Percentiles rank a stretch among this genome's conserved stretches.
phyloP scores from a whole-genome alignment of 257 asterid genomes.

The Solanum infundibuliforme region DNA sequence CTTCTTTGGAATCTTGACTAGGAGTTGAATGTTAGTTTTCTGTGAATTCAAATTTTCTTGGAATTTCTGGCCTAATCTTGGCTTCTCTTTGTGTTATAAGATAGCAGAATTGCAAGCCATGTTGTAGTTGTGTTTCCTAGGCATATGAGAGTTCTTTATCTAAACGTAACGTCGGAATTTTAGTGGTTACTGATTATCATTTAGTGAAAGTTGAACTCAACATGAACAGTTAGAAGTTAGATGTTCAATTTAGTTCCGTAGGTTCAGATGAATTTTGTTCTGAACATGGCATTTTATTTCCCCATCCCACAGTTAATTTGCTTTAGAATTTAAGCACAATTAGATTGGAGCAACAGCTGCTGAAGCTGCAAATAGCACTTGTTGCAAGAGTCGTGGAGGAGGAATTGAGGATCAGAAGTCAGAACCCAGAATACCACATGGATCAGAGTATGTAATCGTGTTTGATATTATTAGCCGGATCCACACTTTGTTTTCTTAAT shows the following conservation, averaged over 20 bases:
- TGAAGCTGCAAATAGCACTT: not conserved
- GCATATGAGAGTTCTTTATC: not conserved
- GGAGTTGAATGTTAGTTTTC: not conserved
- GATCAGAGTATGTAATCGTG: not conserved
- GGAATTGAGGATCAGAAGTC: not conserved
- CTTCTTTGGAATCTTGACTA: not conserved
- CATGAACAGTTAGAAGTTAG: not conserved
- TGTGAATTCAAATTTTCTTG: not conserved
- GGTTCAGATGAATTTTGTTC: not conserved
- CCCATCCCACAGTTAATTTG: not conserved
- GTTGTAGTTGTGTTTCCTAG: not conserved
- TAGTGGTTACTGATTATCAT: not conserved
- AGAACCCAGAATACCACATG: not conserved
- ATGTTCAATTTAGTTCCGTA: not conserved
- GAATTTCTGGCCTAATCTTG: not conserved
- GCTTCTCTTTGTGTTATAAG: not conserved
- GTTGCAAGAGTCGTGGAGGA: not conserved
- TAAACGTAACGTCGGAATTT: not conserved
- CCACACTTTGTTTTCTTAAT: not conserved
- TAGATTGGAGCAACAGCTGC: not conserved
- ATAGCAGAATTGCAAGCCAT: not conserved
- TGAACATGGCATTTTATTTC: not conserved
- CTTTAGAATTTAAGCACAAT: not conserved
- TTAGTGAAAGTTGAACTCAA: not conserved
- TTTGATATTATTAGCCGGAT: not conserved